These are phyloP conservation scores for Leccinum broughii DNA, from an alignment of 768 basidiomycete species.

Conservation along the genomic window DNA sequence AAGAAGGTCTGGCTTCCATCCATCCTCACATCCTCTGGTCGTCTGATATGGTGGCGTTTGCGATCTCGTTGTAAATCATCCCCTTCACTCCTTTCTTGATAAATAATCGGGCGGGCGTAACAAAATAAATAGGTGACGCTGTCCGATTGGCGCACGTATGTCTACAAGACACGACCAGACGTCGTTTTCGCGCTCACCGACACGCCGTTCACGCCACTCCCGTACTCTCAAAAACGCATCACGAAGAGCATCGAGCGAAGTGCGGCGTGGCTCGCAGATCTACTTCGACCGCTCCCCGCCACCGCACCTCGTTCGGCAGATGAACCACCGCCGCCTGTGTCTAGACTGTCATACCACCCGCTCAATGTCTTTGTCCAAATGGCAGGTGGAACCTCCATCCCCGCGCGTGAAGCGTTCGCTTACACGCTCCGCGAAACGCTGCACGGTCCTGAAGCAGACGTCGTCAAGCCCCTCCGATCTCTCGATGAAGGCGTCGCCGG, in stretches of 20 bases:
- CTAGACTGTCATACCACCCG: conserved; percentile 16
- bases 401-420: conserved; percentile 68
- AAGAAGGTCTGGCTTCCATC: conserved; percentile 52
- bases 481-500: conserved; percentile 73
- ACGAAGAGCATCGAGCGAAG: conserved; percentile 77
- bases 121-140: conserved; percentile 47
- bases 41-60: background rate
- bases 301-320: background rate
- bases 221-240: conserved; percentile 75
- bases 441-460: conserved; percentile 53
- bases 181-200: conserved; percentile 72
- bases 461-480: conserved; percentile 48
- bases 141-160: conserved; percentile 55
- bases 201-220: conserved; percentile 60
- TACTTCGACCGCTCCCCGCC: conserved; percentile 41
- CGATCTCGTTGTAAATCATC: background rate
- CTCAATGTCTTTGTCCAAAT: conserved; percentile 68
- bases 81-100: background rate
- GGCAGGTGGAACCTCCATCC: conserved; percentile 54
- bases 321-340: background rate
- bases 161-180: conserved; percentile 59
- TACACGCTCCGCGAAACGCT: conserved; percentile 55
- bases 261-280: conserved; percentile 56
- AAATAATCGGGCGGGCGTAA: background rate
- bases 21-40: background rate